Evolutionary conservation across 768 basidiomycete species (phyloP).

Genomic region (Suillus bovinus): DNA sequence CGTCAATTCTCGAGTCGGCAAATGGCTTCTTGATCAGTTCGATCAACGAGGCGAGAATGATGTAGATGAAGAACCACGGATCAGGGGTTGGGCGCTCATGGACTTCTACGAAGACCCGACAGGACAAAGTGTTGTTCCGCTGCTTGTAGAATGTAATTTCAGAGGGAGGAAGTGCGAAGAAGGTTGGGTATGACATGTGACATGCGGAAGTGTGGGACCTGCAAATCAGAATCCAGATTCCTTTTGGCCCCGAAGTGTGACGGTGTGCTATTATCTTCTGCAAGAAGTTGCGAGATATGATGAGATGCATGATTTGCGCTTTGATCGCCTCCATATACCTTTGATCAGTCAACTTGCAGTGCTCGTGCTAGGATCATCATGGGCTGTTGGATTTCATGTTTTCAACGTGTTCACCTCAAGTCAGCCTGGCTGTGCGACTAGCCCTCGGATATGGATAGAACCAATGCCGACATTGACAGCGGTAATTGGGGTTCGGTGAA

Average conservation of each 20-base stretch:
- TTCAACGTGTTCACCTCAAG: slow-evolving; percentile 4
- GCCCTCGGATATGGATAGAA: not conserved
- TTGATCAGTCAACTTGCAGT: not conserved
- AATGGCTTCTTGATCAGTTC: slow-evolving; percentile 67
- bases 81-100: slow-evolving; percentile 76
- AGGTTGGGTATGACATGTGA: slow-evolving; percentile 34
- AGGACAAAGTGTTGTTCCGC: slow-evolving; percentile 52
- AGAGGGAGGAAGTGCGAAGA: slow-evolving; percentile 46
- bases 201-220: not conserved
- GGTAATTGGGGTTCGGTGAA: not conserved
- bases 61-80: slow-evolving; percentile 33
- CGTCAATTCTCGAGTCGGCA: slow-evolving; percentile 72
- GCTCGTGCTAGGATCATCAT: not conserved
- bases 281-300: not conserved
- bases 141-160: slow-evolving; percentile 81
- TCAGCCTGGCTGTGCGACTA: not conserved
- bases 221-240: not conserved
- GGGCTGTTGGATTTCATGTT: not conserved
- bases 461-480: not conserved
- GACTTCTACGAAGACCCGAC: slow-evolving; percentile 69
- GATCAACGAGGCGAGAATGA: slow-evolving; percentile 1
- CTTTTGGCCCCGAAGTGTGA: not conserved
- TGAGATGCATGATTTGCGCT: not conserved
- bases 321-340: not conserved
- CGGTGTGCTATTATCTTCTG: not conserved